Conservation (phyloP, 257 asterid genomes). For the Nicotiana knightiana region DNA sequence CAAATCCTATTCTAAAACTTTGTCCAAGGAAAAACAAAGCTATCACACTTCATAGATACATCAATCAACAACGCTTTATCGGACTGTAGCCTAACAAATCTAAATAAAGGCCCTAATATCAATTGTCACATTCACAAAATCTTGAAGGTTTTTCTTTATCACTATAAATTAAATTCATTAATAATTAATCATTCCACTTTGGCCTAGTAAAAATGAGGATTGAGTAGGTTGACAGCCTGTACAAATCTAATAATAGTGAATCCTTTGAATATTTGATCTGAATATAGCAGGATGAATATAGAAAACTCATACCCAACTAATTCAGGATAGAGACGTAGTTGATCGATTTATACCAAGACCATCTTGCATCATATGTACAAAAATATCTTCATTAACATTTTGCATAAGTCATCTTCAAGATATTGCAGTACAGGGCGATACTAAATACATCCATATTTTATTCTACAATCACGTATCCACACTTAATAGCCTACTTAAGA, state of each 20-base stretch:
- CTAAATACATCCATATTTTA: background rate
- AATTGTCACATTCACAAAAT: background rate
- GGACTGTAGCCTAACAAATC: background rate
- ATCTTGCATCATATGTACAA: background rate
- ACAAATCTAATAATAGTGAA: no score
- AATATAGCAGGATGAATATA: background rate
- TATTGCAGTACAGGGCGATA: background rate
- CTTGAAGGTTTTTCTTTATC: background rate
- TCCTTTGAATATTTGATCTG: background rate
- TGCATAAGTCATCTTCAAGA: background rate
- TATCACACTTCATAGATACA: background rate
- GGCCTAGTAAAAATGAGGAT: background rate
- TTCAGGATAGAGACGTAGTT: background rate
- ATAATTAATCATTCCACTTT: background rate
- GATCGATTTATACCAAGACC: background rate
- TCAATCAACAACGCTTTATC: background rate
- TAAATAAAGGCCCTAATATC: background rate
- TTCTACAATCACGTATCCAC: background rate
- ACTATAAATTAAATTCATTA: no score
- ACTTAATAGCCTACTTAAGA: background rate
- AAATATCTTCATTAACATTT: background rate
- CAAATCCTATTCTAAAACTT: background rate
- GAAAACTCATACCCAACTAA: background rate
- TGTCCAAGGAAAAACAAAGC: background rate
- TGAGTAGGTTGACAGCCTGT: background rate